Conservation (phyloP, 78 protist genomes). For the Guillardia theta region DNA sequence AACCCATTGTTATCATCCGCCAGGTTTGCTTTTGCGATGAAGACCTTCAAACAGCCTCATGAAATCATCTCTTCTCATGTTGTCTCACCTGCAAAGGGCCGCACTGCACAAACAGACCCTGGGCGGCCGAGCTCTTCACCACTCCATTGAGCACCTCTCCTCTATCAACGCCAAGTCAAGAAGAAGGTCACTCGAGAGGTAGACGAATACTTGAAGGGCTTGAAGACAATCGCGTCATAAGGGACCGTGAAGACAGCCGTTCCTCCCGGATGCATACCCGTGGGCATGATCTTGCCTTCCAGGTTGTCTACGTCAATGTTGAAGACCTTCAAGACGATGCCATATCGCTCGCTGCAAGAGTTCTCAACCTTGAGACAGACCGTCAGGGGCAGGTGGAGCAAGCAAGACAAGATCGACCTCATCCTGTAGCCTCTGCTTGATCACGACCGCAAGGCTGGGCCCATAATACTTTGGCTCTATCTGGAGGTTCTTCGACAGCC, state of each 20-base stretch:
- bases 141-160: background rate
- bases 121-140: background rate
- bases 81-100: background rate
- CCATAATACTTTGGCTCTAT: slow-evolving; percentile 11
- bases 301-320: background rate
- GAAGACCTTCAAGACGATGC: background rate
- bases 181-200: background rate
- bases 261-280: slow-evolving; percentile 22
- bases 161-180: background rate
- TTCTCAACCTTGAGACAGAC: background rate
- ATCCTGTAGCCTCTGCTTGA: background rate
- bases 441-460: background rate
- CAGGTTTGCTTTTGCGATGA: background rate
- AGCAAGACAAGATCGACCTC: background rate
- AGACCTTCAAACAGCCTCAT: background rate
- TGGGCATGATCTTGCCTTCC: background rate
- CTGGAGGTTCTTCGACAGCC: background rate
- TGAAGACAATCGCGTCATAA: slow-evolving; percentile 10
- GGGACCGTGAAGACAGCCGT: background rate
- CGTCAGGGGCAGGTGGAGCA: background rate
- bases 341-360: slow-evolving; percentile 11
- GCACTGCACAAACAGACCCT: background rate
- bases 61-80: background rate
- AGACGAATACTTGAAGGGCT: background rate
- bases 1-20: background rate